Conservation (phyloP, 2,329 filamentous ascomycete species). For the Clarireedia monteithiana region DNA sequence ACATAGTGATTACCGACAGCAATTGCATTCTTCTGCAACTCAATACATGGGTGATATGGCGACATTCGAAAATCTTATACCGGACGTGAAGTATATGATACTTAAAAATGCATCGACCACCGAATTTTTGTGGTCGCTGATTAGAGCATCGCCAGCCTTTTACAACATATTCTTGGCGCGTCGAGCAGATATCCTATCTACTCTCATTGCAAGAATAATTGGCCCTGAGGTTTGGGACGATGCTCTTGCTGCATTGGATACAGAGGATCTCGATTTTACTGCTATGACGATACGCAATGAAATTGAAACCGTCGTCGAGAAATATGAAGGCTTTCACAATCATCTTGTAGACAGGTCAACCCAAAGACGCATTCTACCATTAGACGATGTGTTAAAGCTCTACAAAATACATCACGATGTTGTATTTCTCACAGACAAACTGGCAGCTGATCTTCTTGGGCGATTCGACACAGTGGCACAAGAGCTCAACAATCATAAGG, state of each 20-base stretch:
- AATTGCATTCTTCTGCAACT: no score
- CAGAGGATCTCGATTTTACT: not conserved
- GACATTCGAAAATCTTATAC: not conserved
- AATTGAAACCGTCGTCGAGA: not conserved
- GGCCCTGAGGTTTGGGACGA: not conserved
- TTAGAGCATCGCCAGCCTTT: no score
- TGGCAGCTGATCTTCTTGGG: not conserved
- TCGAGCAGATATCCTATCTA: no score
- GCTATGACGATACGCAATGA: not conserved
- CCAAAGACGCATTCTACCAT: not conserved
- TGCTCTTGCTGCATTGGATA: not conserved
- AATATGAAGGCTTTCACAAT: not conserved
- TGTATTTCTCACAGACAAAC: not conserved
- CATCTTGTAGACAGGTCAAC: not conserved
- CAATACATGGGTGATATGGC: not conserved
- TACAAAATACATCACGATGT: not conserved
- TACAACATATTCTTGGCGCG: no score
- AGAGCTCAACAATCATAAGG: no score
- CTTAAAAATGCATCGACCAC: not conserved
- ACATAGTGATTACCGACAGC: no score
- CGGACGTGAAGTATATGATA: not conserved
- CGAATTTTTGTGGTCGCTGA: not conserved
- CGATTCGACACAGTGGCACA: not conserved
- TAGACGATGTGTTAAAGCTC: not conserved
- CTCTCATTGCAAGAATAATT: not conserved